Base-by-base conservation (phyloP, 805 yeast species). In the Isabelozyma heimii region DNA sequence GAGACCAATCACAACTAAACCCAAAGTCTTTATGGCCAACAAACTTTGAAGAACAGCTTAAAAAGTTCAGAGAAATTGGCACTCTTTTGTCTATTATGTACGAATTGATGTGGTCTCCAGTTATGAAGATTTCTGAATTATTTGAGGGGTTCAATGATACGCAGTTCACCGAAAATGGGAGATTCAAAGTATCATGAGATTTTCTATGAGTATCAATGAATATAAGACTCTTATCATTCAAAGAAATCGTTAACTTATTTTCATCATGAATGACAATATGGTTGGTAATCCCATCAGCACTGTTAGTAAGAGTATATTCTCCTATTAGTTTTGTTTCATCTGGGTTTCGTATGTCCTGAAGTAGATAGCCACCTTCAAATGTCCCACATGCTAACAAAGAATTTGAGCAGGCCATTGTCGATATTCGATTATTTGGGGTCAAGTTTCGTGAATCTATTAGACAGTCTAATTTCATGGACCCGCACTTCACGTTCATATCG, bases 1-100 rank as follows among this genome's bases (percentile, higher is more conserved):
- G 65, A 2, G 71, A 67, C 87, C 87, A 83, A 55, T 82, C 86
- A 57, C 85, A 82, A 39, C 83, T 70, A 52, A 83, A 83, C 3
- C 83, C 77, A 57, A 60, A 82, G 57, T 83, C 87, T 44, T 63
- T 61, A 59, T 83, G 87, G 7, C 83, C 84, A 35, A 75, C 51
- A 5, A 52, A 33, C 24, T 53, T 41, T 4, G 59, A 50, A 10
- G 59, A 59, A 15, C 47, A 50, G 12, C 13, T n/a, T n/a, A 20
- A 17, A 20, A 26, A 40, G 4, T 6, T 44, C 42, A 28, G 37
- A 9, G 44, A 43, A 37, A 52, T 46, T 20, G 45, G 48, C 38
- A 62, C 45, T 45, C 84, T 55, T 12, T 67, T 60, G 58, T 83
- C 88, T 3, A 77, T 42, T 4, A 83, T 68, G 47, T 62, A 68